Evolutionary conservation across 306 rosid genomes (phyloP).

Genomic region (Prunus campanulata): DNA sequence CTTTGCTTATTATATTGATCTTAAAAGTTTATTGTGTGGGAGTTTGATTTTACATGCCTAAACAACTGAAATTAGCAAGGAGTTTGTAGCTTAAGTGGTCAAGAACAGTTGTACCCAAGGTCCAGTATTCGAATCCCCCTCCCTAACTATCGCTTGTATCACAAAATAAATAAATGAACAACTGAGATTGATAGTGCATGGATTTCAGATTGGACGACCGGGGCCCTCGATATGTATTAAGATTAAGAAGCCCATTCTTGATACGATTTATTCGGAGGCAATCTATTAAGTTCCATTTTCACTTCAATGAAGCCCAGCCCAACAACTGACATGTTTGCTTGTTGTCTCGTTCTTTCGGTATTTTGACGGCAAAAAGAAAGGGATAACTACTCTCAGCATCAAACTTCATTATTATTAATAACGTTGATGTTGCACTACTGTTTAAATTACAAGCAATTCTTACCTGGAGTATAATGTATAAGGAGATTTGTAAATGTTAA

Average conservation of each 20-base stretch:
- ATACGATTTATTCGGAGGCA: background rate
- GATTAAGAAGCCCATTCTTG: background rate
- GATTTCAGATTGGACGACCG: no score
- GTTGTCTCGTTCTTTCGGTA: no score
- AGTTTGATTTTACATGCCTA: background rate
- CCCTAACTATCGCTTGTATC: no score
- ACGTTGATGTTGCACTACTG: background rate
- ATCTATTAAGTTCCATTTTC: background rate
- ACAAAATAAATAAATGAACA: no score
- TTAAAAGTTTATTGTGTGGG: background rate
- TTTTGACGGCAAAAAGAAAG: background rate
- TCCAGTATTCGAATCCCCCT: no score
- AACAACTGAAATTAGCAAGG: no score
- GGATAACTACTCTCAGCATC: background rate
- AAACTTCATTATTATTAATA: background rate
- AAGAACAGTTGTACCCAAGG: no score
- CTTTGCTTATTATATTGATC: background rate
- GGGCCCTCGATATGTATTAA: background rate
- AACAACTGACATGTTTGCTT: no score
- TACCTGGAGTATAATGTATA: background rate
- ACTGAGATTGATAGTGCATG: no score
- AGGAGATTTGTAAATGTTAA: background rate
- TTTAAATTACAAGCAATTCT: conserved; percentile 3
- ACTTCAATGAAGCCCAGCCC: background rate
- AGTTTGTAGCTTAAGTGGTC: no score